Percentiles rank a stretch among this genome's conserved stretches.
Evolutionary conservation across 345 rosid species (phyloP).

Genomic region (Ceriops zippeliana): DNA sequence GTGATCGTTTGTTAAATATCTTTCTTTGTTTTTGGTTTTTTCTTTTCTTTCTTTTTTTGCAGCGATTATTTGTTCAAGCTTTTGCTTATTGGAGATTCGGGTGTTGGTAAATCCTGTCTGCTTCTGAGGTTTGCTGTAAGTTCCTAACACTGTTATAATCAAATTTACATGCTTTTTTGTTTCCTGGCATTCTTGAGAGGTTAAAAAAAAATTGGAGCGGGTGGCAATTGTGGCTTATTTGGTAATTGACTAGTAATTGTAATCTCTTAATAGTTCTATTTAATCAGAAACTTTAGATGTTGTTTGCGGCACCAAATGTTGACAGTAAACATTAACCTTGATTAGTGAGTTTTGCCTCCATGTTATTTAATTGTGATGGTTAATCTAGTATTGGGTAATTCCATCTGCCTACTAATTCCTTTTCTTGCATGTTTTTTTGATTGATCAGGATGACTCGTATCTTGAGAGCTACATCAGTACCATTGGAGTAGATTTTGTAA

Average conservation of each 20-base stretch:
- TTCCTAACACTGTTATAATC: not conserved
- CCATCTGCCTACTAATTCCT: not conserved
- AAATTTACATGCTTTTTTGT: too few species aligned
- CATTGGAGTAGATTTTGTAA: conserved; percentile 82
- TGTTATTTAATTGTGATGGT: too few species aligned
- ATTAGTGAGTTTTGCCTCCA: too few species aligned
- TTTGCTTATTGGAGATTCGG: conserved; percentile 36
- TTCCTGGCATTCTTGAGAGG: too few species aligned
- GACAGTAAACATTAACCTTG: too few species aligned
- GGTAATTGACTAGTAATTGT: too few species aligned
- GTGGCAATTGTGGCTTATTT: too few species aligned
- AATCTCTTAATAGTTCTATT: too few species aligned
- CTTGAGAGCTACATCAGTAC: conserved; percentile 83
- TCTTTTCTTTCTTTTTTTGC: conserved; percentile 4
- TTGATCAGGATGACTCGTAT: conserved; percentile 66
- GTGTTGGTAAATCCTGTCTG: conserved; percentile 33
- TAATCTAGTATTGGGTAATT: not conserved
- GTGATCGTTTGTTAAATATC: not conserved
- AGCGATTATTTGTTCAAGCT: conserved; percentile 39
- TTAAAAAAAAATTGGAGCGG: too few species aligned
- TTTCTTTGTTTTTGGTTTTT: not conserved
- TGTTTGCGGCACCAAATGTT: too few species aligned
- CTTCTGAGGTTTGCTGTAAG: conserved; percentile 35
- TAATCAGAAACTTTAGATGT: too few species aligned
- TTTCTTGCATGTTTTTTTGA: conserved; percentile 2